Evolutionary conservation across 2,329 filamentous ascomycete species (phyloP).

Genomic region (Cercospora zeae-maydis): DNA sequence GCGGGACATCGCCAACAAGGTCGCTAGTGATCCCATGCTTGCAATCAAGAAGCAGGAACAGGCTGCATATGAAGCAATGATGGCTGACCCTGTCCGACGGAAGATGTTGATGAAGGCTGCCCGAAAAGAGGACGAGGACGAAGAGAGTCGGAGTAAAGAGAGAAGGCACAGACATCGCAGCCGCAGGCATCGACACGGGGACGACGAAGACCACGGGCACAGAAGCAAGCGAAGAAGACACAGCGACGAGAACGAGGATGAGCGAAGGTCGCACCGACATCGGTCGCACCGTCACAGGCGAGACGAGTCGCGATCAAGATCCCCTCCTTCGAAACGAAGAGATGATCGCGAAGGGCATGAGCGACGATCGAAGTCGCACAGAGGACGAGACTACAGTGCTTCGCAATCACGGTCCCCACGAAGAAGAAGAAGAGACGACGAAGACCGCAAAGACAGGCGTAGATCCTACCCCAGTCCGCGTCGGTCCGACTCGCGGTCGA

Average conservation of each 20-base stretch:
- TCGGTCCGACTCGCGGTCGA: slow-evolving; percentile 34
- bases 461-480: slow-evolving; percentile 36
- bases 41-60: slow-evolving; percentile 87
- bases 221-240: slow-evolving; percentile 35
- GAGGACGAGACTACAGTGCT: slow-evolving; percentile 29
- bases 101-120: slow-evolving; percentile 59
- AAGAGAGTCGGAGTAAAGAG: slow-evolving; percentile 28
- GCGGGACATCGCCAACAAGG: slow-evolving; percentile 78
- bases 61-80: slow-evolving; percentile 57
- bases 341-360: slow-evolving; percentile 23
- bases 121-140: slow-evolving; percentile 32
- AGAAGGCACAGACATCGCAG: slow-evolving; percentile 33
- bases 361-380: slow-evolving; percentile 23
- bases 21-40: slow-evolving; percentile 84
- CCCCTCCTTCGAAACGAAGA: slow-evolving; percentile 26
- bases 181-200: slow-evolving; percentile 26
- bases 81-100: slow-evolving; percentile 69
- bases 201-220: slow-evolving; percentile 33
- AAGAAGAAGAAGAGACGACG: slow-evolving; percentile 36
- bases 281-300: slow-evolving; percentile 30
- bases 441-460: slow-evolving; percentile 32
- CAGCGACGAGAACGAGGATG: slow-evolving; percentile 35
- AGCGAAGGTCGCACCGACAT: slow-evolving; percentile 32
- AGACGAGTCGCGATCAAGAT: slow-evolving; percentile 23
- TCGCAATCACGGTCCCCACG: slow-evolving; percentile 41